Conservation (phyloP, 352 stramenopile genomes). For the Phytopythium chamaehyphon region DNA sequence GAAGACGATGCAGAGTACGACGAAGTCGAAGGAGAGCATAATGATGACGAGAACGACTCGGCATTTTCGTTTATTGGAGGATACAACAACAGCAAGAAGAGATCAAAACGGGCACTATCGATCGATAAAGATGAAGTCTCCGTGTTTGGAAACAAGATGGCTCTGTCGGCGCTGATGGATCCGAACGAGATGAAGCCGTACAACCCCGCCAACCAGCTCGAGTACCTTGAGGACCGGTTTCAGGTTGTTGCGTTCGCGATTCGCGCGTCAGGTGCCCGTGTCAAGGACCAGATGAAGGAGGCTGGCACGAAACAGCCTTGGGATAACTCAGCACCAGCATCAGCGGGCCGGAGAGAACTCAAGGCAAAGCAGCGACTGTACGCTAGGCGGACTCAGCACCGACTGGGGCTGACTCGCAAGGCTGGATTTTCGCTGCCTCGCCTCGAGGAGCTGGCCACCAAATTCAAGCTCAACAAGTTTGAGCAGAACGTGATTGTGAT, state of each 20-base stretch:
- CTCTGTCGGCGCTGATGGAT: conserved; percentile 38
- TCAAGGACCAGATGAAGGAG: conserved; percentile 90
- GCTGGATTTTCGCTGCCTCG: conserved; percentile 58
- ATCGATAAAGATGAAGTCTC: conserved; percentile 7
- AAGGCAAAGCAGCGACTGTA: conserved; percentile 86
- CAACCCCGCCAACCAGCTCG: conserved; percentile 75
- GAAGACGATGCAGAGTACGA: conserved; percentile 22
- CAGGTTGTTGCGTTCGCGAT: conserved; percentile 88
- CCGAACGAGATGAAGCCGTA: conserved; percentile 75
- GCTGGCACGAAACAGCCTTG: conserved; percentile 78
- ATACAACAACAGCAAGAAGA: conserved; percentile 44
- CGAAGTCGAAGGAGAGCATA: conserved; percentile 18
- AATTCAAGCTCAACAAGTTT: conserved; percentile 85
- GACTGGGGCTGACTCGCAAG: conserved; percentile 58
- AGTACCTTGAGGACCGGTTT: conserved; percentile 88
- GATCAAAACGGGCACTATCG: conserved; percentile 10
- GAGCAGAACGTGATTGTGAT: conserved; percentile 90
- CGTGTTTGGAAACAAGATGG: conserved; percentile 8
- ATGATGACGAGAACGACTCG: conserved; percentile 18
- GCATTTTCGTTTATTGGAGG: conserved; percentile 74
- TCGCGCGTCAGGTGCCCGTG: conserved; percentile 67
- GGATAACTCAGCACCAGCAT: conserved; percentile 59
- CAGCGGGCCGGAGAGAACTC: conserved; percentile 67
- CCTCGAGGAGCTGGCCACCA: conserved; percentile 65
- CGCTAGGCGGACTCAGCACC: conserved; percentile 58